Evolutionary conservation across 768 basidiomycete species (phyloP), one percentile per base, ranked within the genome.

Genomic region (Kwoniella heveanensis): DNA sequence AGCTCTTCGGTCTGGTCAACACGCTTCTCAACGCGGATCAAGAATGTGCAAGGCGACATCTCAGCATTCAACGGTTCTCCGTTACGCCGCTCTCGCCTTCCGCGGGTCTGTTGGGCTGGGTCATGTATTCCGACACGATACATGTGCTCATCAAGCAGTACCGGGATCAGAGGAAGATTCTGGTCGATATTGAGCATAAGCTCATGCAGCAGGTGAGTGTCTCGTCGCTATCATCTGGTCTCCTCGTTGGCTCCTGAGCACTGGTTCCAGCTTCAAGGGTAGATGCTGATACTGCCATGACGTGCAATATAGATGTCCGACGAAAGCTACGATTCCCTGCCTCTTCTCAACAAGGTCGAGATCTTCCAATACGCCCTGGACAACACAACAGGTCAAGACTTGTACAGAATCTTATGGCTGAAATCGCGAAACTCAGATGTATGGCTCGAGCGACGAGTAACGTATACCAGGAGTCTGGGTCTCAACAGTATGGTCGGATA

Each of bases 401-500:
- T 99, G 13, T 99, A 99, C 79, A 85, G 92, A 13, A 92, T 99
- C 10, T 82, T 99, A 15, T 99, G 96, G 96, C 84, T 99, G 67
- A 96, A 94, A 83, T 92, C 91, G 76, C 80, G 84, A 65, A 94
- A 91, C 77, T 99, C 96, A 1, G 96, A 98, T 72, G 92, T 96
- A 70, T 99, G 96, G 96, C 82, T 99, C 27, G 96, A 98, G 76
- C 86, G 96, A 22, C 87, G 96, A 50, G 91, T 93, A 19, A 94
- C 91, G 0, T 98, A 97, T 78, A 97, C 94, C 1, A 86, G 95
- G 32, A 95, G 92, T 19, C 86, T 99, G 27, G 95, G 92, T 4
- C 90, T 96, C 60, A 98, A 91, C 79, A 95, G 92, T 77, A 98
- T 98, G 94, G 92, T 96, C 66, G 96, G 96, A 8, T 92, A 99